Evolutionary conservation across 768 basidiomycete species (phyloP).

Genomic region (Termitomyces titanicus): DNA sequence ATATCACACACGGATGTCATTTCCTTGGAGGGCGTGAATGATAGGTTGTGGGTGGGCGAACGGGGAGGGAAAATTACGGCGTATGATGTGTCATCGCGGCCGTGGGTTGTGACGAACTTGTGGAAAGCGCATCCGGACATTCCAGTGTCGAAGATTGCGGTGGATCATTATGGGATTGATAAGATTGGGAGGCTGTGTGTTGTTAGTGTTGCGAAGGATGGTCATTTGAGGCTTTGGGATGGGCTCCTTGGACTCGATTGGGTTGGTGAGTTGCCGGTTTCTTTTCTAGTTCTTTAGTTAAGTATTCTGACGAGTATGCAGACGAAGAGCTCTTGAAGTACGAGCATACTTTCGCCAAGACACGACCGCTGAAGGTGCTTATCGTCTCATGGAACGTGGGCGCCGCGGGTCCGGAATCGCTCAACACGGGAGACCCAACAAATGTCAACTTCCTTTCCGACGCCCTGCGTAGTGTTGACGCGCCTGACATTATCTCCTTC

Average conservation of each 20-base stretch:
- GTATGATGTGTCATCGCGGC: conserved; percentile 69
- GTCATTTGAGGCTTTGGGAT: conserved; percentile 80
- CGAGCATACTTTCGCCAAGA: conserved; percentile 75
- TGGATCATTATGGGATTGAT: conserved; percentile 76
- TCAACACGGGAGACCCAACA: conserved; percentile 54
- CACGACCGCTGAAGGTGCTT: conserved; percentile 73
- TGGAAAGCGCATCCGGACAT: conserved; percentile 79
- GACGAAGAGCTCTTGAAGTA: conserved; percentile 74
- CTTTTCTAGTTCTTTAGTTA: not conserved
- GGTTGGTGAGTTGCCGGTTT: conserved; percentile 61
- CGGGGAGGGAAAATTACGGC: conserved; percentile 79
- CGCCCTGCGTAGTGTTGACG: conserved; percentile 64
- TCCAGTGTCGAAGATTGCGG: conserved; percentile 59
- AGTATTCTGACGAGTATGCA: conserved; percentile 22
- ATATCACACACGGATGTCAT: conserved; percentile 80
- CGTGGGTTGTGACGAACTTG: conserved; percentile 84
- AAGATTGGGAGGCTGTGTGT: conserved; percentile 66
- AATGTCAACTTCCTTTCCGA: conserved; percentile 83
- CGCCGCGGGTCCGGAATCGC: conserved; percentile 75
- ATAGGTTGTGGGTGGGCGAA: conserved; percentile 84
- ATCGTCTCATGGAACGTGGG: conserved; percentile 94
- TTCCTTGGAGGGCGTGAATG: conserved; percentile 78
- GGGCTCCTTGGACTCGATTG: conserved; percentile 81
- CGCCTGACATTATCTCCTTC: conserved; percentile 88
- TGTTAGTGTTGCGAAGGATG: conserved; percentile 72